Evolutionary conservation across 805 yeast species (phyloP).

Genomic region (Candida railenensis): DNA sequence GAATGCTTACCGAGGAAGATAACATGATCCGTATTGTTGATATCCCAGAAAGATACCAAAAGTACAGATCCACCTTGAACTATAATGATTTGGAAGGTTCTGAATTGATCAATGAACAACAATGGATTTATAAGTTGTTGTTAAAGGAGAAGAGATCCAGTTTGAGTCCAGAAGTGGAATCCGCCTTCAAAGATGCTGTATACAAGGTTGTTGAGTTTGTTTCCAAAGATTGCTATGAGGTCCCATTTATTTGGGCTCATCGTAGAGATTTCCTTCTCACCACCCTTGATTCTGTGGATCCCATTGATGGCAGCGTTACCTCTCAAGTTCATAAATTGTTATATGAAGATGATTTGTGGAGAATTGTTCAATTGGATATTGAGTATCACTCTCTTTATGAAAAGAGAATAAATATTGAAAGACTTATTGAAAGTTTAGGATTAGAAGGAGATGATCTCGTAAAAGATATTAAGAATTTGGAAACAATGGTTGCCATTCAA

Average conservation of each 20-base stretch:
- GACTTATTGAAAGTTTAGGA: slow-evolving; percentile 52
- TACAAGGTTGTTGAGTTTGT: slow-evolving; percentile 69
- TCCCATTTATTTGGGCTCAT: slow-evolving; percentile 93
- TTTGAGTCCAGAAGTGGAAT: slow-evolving; percentile 36
- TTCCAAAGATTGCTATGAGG: slow-evolving; percentile 78
- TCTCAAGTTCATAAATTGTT: slow-evolving; percentile 50
- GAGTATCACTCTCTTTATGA: slow-evolving; percentile 84
- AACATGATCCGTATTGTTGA: slow-evolving; percentile 83
- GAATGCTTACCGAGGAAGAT: slow-evolving; percentile 90
- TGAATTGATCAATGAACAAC: slow-evolving; percentile 70
- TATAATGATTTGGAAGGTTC: slow-evolving; percentile 66
- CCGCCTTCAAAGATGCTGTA: slow-evolving; percentile 68
- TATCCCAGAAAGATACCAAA: slow-evolving; percentile 89
- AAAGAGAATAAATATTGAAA: slow-evolving; percentile 63
- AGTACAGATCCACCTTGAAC: slow-evolving; percentile 63
- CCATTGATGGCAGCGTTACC: slow-evolving; percentile 21
- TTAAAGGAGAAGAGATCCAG: slow-evolving; percentile 52
- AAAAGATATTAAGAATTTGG: slow-evolving; percentile 55
- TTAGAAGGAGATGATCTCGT: slow-evolving; percentile 51
- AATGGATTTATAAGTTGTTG: slow-evolving; percentile 75
- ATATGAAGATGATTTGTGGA: slow-evolving; percentile 88
- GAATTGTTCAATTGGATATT: slow-evolving; percentile 79
- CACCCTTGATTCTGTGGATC: slow-evolving; percentile 41
- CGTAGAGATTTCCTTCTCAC: slow-evolving; percentile 83
- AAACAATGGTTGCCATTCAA: slow-evolving; percentile 74